Base-by-base conservation (phyloP, 1,284 basidiomycete species). In the Pascua guehoae region DNA sequence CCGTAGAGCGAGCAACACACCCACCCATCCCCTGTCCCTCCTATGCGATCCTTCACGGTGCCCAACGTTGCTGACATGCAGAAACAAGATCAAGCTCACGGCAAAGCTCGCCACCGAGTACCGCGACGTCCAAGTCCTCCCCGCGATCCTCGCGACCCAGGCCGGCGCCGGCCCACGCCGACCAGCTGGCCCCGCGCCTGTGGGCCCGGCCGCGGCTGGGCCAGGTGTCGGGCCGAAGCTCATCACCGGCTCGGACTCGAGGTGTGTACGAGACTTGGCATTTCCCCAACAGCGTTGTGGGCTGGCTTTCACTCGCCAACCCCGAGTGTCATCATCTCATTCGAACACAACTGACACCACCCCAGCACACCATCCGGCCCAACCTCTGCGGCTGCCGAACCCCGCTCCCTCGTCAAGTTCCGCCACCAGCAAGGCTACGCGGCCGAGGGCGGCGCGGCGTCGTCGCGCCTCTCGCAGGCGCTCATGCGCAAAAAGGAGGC, bases 401-500 rank as follows among this genome's bases (percentile, higher is more conserved):
- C 68, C 14, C 64, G 70, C 53, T 64, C 67, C 8, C 63, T 77
- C 37, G 74, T 77, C 54, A 71, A 73, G 56, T 79, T 72, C 73
- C 70, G 66, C 63, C 79, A 71, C 69, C 79, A 76, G 54, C 68
- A 76, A 58, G 76, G 76, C 10, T 73, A 73, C 48, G 72, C 70
- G 2, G 76, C 76, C 5, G 65, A 75, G 46, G 77, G 77, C 41
- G 76, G 76, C 15, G 67, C 72, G n/a, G 67, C 75, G 14, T 63
- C 37, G 74, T 76, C 81, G 45, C 84, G 84, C 51, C 83, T 97
- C 49, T 89, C 89, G 15, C 86, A 91, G 69, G 91, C 91, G 0
- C 85, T 97, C 50, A 86, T 87, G 56, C 83, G 90, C 18, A 90
- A 94, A 78, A 92, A 95, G 79, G 91, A 91, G 56, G 90, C 88